phyloP scores from a whole-genome alignment of 106 monocot genomes.

The Dendrobium officinale region DNA sequence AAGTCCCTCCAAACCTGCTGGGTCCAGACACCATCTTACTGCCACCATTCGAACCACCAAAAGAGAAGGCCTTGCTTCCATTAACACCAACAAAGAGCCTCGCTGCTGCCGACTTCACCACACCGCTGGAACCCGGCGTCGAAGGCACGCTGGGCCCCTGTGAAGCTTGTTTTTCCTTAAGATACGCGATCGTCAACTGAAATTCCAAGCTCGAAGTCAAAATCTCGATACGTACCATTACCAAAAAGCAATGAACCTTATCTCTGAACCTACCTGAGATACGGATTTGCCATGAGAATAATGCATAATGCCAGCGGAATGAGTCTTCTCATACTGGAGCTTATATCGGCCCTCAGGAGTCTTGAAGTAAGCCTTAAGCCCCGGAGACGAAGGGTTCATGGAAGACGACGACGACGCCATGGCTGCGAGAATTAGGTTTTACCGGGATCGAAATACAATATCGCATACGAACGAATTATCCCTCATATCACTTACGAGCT shows the following conservation, averaged over 20 bases:
- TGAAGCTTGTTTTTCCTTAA: constrained; percentile 54
- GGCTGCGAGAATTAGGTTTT: constrained; percentile 26
- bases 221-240: neutral
- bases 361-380: constrained; percentile 83
- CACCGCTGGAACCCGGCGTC: constrained; percentile 18
- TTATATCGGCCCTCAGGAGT: constrained; percentile 86
- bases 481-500: neutral
- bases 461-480: neutral
- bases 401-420: constrained; percentile 43
- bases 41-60: constrained; percentile 47
- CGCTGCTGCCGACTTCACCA: constrained; percentile 47
- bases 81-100: constrained; percentile 51
- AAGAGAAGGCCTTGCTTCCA: constrained; percentile 44
- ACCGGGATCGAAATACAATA: neutral
- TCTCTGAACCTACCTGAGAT: constrained; percentile 56
- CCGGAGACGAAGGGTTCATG: constrained; percentile 36
- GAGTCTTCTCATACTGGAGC: constrained; percentile 91
- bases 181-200: constrained; percentile 68
- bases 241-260: neutral
- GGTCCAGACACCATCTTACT: constrained; percentile 39
- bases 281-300: constrained; percentile 74
- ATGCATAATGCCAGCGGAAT: constrained; percentile 69
- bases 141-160: constrained; percentile 37
- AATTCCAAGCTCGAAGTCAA: neutral
- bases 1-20: constrained; percentile 47